Evolutionary conservation across 371 early-diverging fungal genomes (phyloP), one percentile per base, ranked within the genome.

Genomic region (Sporodiniella umbellata): DNA sequence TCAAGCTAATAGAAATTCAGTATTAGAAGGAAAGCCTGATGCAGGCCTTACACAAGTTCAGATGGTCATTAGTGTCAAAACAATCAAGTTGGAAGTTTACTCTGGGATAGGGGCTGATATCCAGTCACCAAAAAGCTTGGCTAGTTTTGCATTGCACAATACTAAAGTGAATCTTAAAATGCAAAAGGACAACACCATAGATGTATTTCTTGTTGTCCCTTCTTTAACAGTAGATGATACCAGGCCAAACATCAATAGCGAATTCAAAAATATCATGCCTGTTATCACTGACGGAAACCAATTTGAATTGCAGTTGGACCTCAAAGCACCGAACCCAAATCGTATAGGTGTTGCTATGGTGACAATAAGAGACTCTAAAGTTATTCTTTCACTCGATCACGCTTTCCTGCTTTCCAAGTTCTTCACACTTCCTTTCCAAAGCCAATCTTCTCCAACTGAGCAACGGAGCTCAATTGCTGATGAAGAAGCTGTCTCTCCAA

Each of bases 351-450:
- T 79, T 5, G 81, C 80, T 8, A 49, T 86, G 25, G 72, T 91
- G 33, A 92, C 92, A 3, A 53, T 98, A 19, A 90, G 92, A 50
- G 85, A 87, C 21, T 90, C 96, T 5, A 87, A 87, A 42, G 66
- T 95, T 5, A 84, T 93, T 33, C 68, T 96, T 21, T 89, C 90
- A 1, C 66, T 95, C 19, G 95, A 97, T 62, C 90, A 92, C 54
- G 54, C 90, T 4, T 87, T 91, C 58, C 77, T 83, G 4, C 64
- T 93, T 4, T 62, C 78, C 14, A 71, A 81, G 46, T 95, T 87
- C 64, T 83, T 89, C 58, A 69, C 79, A 56, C 69, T 78, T n/a
- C 86, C 88, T 0, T 75, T 85, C 43, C 54, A 47, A 21, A 44
- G 25, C 8, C 45, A 51, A 21, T 21, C 19, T 0, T 47, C 47